These are phyloP conservation scores for Kalanchoe fedtschenkoi DNA, from an alignment of 164 flowering plant species.

Conservation along the genomic window DNA sequence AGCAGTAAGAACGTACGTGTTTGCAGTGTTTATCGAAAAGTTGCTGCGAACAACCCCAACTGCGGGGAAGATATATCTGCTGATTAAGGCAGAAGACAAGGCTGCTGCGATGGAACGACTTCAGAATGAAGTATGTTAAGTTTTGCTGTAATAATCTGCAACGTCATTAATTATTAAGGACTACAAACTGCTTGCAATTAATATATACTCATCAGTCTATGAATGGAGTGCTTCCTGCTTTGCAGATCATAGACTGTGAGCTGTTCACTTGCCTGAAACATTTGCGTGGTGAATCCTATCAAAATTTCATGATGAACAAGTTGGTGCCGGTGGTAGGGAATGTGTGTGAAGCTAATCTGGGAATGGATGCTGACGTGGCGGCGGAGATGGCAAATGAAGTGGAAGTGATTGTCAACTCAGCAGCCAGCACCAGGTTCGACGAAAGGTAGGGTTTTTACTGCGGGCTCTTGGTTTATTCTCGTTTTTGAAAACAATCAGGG, in stretches of 20 bases:
- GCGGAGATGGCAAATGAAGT: slow-evolving; percentile 44
- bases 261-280: slow-evolving; percentile 60
- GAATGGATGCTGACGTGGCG: slow-evolving; percentile 35
- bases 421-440: slow-evolving; percentile 86
- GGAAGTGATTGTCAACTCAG: slow-evolving; percentile 72
- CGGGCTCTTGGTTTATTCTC: too few relatives aligned
- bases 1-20: not conserved
- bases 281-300: slow-evolving; percentile 57
- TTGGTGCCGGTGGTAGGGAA: slow-evolving; percentile 75
- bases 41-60: slow-evolving; percentile 70
- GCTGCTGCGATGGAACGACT: slow-evolving; percentile 65
- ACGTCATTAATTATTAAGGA: too few relatives aligned
- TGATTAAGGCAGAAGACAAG: slow-evolving; percentile 71
- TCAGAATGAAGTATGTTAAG: slow-evolving; percentile 77
- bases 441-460: too few relatives aligned
- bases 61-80: slow-evolving; percentile 62
- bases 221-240: too few relatives aligned
- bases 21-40: slow-evolving; percentile 87
- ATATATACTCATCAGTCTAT: too few relatives aligned
- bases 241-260: slow-evolving; percentile 58
- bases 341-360: slow-evolving; percentile 56
- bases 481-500: not conserved
- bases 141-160: too few relatives aligned
- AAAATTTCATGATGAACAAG: slow-evolving; percentile 74
- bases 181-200: too few relatives aligned